Evolutionary conservation across 2,329 filamentous ascomycete genomes (phyloP), one percentile per base, ranked within the genome.

Genomic region (Cryoendolithus antarcticus): DNA sequence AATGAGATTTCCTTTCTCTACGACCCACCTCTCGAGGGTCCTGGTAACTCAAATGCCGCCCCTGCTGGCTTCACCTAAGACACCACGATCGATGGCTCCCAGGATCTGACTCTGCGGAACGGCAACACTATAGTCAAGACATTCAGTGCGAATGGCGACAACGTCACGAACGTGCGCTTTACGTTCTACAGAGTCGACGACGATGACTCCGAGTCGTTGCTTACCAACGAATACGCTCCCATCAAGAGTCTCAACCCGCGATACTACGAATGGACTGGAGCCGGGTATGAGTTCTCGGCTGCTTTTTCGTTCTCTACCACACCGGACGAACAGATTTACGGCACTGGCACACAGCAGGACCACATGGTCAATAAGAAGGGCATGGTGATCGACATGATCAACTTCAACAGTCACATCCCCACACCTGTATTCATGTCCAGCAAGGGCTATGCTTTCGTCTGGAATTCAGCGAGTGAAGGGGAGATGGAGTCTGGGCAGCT

Each of bases 1-100:
- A 49, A 60, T 12, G 59, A 62, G 42, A 48, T 58, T 44, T 56
- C 58, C 37, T 62, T 62, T 38, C 35, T 63, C 8, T 62, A 60
- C 35, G 61, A 62, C 37, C 61, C 61, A 7, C 60, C 60, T 3
- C 48, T 62, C 1, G 60, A 63, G 45, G 60, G 60, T 1, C 56
- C 55, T 0, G 57, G 61, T 34, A 48, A 56, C 38, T 27, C 24
- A 2, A 27, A 2, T 7, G 24, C 24, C 7, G 54, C 53, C 2
- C 37, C 52, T 5, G 53, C 57, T 1, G 59, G 54, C 3, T 55
- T 59, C 53, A 49, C 33, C 11, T 61, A 53, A 34, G 55, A 60
- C 38, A 58, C 50, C 5, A 48, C 47, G 1, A 53, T 52, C 29
- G 61, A 54, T 34, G 61, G 58, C 15, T 57, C 53, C 11, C 45